A percentile compares a stretch with the other conserved stretches of the same genome.
Conservation (phyloP, 2,329 filamentous ascomycete species). For the Curvularia sp. region DNA sequence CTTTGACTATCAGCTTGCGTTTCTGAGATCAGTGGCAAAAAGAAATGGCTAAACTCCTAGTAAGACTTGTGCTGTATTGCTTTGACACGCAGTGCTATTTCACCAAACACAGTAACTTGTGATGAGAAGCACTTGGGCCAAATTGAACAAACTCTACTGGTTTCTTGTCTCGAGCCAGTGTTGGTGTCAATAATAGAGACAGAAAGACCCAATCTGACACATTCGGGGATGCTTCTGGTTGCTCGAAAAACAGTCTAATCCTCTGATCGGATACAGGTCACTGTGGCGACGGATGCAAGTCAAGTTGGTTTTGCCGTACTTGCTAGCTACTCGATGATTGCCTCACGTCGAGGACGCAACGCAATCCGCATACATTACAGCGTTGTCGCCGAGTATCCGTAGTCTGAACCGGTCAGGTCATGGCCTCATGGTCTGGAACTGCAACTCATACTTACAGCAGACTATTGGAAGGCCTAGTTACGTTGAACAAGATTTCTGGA, state of each 20-base stretch:
- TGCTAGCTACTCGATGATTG: conserved; percentile 31
- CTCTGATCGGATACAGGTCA: conserved; percentile 16
- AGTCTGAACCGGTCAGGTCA: conserved; percentile 28
- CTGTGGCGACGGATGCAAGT: conserved; percentile 32
- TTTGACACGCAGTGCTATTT: neutral
- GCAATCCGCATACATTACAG: conserved; percentile 39
- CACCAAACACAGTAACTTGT: neutral
- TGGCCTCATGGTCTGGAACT: conserved; percentile 18
- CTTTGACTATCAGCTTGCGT: conserved; percentile 8
- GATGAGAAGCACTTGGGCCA: neutral
- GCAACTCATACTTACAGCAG: conserved; percentile 10
- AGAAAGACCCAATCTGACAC: neutral
- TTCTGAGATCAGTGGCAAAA: conserved; percentile 5
- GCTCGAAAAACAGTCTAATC: neutral
- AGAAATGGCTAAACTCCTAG: neutral
- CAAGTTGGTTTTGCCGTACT: conserved; percentile 30
- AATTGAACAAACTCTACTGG: no score
- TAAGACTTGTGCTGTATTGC: neutral
- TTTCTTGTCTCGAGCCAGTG: neutral
- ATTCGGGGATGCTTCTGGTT: neutral
- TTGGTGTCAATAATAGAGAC: neutral
- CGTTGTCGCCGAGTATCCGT: conserved; percentile 27
- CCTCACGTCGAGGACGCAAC: conserved; percentile 38
- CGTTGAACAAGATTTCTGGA: conserved; percentile 10
- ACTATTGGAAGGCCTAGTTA: conserved; percentile 12